phyloP scores from a whole-genome alignment of 495 filamentous ascomycete genomes.

The Tricharina praecox region DNA sequence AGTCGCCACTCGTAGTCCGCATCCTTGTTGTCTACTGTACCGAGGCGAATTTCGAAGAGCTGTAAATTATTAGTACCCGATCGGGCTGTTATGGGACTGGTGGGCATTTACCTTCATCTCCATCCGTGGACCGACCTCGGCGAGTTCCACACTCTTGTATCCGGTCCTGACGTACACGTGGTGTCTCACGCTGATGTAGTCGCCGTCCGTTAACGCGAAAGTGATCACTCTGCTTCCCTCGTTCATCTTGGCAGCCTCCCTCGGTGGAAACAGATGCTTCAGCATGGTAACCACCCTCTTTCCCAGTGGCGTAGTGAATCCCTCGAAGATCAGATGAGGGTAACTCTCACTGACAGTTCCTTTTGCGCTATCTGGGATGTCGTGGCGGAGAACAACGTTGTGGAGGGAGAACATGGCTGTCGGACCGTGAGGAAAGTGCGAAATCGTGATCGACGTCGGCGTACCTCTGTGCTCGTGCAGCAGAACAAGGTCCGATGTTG shows the following conservation, averaged over 20 bases:
- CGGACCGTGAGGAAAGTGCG: constrained; percentile 83
- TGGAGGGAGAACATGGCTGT: constrained; percentile 83
- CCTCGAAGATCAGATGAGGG: constrained; percentile 89
- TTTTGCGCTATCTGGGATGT: constrained; percentile 71
- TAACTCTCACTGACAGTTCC: constrained; percentile 91
- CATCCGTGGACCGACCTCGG: constrained; percentile 90
- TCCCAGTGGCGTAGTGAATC: constrained; percentile 66
- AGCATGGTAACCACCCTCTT: constrained; percentile 72
- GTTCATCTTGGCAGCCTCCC: constrained; percentile 52
- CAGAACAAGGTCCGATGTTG: constrained; percentile 69
- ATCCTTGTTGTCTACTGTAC: constrained; percentile 86
- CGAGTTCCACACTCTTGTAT: constrained; percentile 76
- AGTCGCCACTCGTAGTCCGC: constrained; percentile 95
- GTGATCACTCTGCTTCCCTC: constrained; percentile 78
- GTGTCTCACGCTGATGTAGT: constrained; percentile 74
- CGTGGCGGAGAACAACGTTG: constrained; percentile 84
- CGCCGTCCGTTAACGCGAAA: constrained; percentile 78
- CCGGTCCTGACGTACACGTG: constrained; percentile 71
- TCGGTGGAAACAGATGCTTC: constrained; percentile 86
- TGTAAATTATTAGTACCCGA: too few species aligned
- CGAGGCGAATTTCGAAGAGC: constrained; percentile 80
- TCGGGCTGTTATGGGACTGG: not conserved
- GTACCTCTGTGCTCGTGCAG: constrained; percentile 89
- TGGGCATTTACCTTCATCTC: constrained; percentile 45
- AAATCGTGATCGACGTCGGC: constrained; percentile 77